Evolutionary conservation across 2,329 filamentous ascomycete species (phyloP).

Genomic region (Apiospora hydei): DNA sequence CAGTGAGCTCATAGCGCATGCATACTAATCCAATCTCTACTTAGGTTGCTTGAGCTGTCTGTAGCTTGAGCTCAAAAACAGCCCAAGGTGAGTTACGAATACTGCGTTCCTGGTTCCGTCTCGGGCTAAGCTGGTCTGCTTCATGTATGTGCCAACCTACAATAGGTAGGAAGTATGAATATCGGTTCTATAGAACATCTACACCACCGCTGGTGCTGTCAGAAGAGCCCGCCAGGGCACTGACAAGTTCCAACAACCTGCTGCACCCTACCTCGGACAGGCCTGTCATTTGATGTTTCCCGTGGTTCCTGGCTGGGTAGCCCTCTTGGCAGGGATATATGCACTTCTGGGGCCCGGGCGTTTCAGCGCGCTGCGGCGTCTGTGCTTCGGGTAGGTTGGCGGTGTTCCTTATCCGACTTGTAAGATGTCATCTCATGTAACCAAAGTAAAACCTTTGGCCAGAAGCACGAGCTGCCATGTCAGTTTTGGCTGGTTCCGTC

Average conservation of each 20-base stretch:
- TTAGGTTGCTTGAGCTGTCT: background rate
- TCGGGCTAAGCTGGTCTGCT: background rate
- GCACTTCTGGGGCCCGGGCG: constrained; percentile 11
- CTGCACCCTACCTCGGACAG: constrained; percentile 2
- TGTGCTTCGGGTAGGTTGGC: constrained; percentile 13
- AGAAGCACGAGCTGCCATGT: background rate
- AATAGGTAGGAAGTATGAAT: background rate
- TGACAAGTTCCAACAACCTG: background rate
- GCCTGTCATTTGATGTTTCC: constrained; percentile 13
- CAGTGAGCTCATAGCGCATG: background rate
- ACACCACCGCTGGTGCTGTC: background rate
- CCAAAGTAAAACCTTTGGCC: background rate
- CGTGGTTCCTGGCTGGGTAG: constrained; percentile 7
- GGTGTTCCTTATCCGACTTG: constrained; percentile 22
- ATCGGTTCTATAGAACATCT: background rate
- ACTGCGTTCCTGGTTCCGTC: background rate
- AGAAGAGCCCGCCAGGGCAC: background rate
- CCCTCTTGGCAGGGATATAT: constrained; percentile 6
- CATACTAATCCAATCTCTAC: background rate
- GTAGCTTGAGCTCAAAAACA: background rate
- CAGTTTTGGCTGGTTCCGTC: background rate
- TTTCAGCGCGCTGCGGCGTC: constrained; percentile 6
- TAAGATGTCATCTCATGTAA: constrained; percentile 18
- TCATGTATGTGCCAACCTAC: background rate
- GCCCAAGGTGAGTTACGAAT: background rate